A percentile compares a stretch with the other conserved stretches of the same genome.
Evolutionary conservation across 2,329 filamentous ascomycete genomes (phyloP).

Genomic region (Colletotrichum sp.): DNA sequence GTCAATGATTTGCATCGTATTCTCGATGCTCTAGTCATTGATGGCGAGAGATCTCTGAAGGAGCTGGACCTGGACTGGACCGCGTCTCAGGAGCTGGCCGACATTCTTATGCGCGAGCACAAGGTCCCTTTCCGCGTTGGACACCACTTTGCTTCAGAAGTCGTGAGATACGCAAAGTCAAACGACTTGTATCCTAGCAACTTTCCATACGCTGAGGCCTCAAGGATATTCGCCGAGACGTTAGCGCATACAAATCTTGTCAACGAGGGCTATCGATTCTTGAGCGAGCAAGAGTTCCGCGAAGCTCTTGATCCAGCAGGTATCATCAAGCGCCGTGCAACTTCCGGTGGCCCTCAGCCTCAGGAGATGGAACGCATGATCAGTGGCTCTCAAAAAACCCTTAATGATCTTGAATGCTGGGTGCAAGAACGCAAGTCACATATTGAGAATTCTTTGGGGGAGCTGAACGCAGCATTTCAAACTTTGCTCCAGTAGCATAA

Average conservation of each 20-base stretch:
- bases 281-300: neutral
- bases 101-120: constrained; percentile 4
- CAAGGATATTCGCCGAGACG: neutral
- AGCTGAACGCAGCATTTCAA: neutral
- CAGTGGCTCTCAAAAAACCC: neutral
- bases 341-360: constrained; percentile 7
- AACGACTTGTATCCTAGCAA: neutral
- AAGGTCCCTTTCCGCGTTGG: constrained; percentile 12
- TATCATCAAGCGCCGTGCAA: constrained; percentile 4
- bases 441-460: neutral
- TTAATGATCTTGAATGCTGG: neutral
- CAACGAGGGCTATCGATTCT: neutral
- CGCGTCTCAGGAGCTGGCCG: constrained; percentile 13
- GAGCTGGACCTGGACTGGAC: constrained; percentile 16
- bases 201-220: constrained; percentile 1
- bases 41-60: neutral
- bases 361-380: constrained; percentile 14
- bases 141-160: constrained; percentile 17
- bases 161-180: constrained; percentile 3
- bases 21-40: neutral
- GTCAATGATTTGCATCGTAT: neutral
- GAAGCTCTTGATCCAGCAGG: neutral
- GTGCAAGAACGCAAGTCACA: neutral
- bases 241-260: neutral
- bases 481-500: neutral